phyloP scores from a whole-genome alignment of 305 asterid species.

The Ajuga reptans region DNA sequence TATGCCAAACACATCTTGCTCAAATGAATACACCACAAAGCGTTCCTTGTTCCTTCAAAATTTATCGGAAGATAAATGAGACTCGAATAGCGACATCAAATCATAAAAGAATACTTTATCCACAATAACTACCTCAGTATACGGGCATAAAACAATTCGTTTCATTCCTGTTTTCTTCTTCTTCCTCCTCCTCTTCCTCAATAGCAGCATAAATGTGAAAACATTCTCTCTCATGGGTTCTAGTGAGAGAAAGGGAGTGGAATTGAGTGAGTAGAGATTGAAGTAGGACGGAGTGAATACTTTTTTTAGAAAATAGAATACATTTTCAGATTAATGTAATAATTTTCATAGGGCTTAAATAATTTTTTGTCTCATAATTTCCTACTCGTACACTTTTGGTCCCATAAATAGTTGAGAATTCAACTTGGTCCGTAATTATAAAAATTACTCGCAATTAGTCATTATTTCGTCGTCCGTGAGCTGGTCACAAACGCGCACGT shows the following conservation, averaged over 20 bases:
- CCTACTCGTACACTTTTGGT: too few species aligned
- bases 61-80: not conserved
- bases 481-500: too few species aligned
- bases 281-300: too few species aligned
- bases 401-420: too few species aligned
- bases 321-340: too few species aligned
- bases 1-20: conserved; percentile 28
- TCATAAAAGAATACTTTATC: not conserved
- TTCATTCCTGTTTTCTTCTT: not conserved
- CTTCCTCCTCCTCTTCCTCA: not conserved
- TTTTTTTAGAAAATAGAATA: too few species aligned
- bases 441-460: too few species aligned
- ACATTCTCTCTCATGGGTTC: not conserved
- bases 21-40: conserved; percentile 44
- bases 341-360: too few species aligned
- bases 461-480: too few species aligned
- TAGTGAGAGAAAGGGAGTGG: not conserved
- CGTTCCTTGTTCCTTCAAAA: conserved; percentile 16
- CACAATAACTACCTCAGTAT: conserved; percentile 3
- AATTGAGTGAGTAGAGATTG: not conserved
- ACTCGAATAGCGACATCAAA: not conserved
- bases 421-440: too few species aligned
- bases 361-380: too few species aligned
- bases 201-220: not conserved
- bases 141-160: not conserved